Evolutionary conservation across 148 eudicot species (phyloP).

Genomic region (Talinum fruticosum): DNA sequence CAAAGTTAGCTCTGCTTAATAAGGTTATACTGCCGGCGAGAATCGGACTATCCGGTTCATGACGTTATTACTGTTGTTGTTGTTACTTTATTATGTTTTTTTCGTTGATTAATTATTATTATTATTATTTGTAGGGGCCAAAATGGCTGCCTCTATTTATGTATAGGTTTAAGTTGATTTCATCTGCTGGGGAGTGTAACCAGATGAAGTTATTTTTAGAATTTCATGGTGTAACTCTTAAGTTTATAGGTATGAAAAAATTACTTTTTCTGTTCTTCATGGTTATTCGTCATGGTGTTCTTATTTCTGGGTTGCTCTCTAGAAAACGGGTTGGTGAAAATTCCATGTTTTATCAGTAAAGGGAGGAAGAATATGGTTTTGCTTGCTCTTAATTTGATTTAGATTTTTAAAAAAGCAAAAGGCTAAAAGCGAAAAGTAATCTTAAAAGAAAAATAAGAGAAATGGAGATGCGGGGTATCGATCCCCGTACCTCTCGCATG

Average conservation of each 20-base stretch:
- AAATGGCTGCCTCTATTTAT: slow-evolving; percentile 28
- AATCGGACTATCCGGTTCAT: not conserved
- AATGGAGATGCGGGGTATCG: slow-evolving; percentile 99
- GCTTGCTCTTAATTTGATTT: too few relatives aligned
- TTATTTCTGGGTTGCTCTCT: not conserved
- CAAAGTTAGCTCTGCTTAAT: slow-evolving; percentile 38
- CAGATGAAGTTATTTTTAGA: slow-evolving; percentile 7
- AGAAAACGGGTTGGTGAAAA: too few relatives aligned
- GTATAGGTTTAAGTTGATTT: slow-evolving; percentile 20
- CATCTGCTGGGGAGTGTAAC: slow-evolving; percentile 11
- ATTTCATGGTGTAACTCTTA: slow-evolving; percentile 20
- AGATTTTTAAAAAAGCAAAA: too few relatives aligned
- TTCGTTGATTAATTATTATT: not conserved
- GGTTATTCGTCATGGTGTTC: not conserved
- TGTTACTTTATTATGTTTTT: not conserved
- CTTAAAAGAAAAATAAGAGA: too few relatives aligned
- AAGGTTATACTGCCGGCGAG: not conserved
- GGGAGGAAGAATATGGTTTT: too few relatives aligned
- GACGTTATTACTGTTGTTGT: not conserved
- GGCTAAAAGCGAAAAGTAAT: too few relatives aligned
- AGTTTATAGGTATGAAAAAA: slow-evolving; percentile 18
- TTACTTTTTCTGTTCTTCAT: slow-evolving; percentile 15
- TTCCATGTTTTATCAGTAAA: too few relatives aligned
- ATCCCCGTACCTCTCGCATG: slow-evolving; percentile 99
- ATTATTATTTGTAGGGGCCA: slow-evolving; percentile 19